Conservation (phyloP, 208 protist species). For the Jaenimonas drosophilae region DNA sequence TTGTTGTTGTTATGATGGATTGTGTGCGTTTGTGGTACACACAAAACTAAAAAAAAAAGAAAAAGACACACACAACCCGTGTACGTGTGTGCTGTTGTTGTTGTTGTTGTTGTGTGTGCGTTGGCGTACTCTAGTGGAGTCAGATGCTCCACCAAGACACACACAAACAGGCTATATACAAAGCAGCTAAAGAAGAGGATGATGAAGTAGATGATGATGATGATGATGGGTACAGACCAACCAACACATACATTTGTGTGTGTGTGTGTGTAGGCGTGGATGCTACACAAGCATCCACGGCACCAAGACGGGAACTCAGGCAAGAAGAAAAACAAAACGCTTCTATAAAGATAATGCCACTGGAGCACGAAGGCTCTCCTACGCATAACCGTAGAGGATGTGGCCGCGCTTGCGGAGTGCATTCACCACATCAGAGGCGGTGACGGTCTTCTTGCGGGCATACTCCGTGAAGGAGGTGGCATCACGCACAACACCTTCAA, state of each 20-base stretch:
- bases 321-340: background rate
- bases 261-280: background rate
- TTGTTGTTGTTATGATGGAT: background rate
- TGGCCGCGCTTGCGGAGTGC: conserved; percentile 82
- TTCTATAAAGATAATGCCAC: background rate
- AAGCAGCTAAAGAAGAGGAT: too few relatives aligned
- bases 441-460: conserved; percentile 76
- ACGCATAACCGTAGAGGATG: conserved; percentile 89
- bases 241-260: background rate
- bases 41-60: conserved; percentile 8
- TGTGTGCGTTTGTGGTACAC: background rate
- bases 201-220: too few relatives aligned
- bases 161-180: too few relatives aligned
- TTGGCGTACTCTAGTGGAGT: too few relatives aligned
- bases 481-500: too few relatives aligned
- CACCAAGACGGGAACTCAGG: background rate
- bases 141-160: too few relatives aligned
- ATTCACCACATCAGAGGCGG: conserved; percentile 78
- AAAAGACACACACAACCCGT: background rate
- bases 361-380: background rate
- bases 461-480: too few relatives aligned
- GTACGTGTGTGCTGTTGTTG: background rate
- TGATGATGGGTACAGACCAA: too few relatives aligned
- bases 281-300: background rate
- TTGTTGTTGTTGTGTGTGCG: too few relatives aligned